Conservation (phyloP, 495 filamentous ascomycete species). For the Hypomontagnella submonticulosa region DNA sequence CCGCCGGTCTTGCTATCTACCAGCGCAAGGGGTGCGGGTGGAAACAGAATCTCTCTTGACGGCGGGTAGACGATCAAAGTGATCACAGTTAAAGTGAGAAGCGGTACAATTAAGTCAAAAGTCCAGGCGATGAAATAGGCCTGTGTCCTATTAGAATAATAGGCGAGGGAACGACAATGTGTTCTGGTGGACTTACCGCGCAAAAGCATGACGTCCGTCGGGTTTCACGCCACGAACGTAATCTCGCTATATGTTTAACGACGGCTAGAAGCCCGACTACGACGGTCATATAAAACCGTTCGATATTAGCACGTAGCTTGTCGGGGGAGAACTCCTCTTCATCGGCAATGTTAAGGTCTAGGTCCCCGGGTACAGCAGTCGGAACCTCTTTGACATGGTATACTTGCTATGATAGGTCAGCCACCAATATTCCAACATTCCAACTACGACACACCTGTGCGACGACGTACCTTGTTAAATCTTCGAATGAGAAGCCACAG, state of each 20-base stretch:
- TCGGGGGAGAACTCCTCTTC: slow-evolving; percentile 89
- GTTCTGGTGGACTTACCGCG: slow-evolving; percentile 61
- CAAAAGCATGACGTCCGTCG: slow-evolving; percentile 75
- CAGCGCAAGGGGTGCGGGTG: slow-evolving; percentile 73
- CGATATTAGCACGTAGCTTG: slow-evolving; percentile 82
- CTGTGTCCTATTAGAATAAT: slow-evolving; percentile 49
- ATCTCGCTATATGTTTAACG: slow-evolving; percentile 76
- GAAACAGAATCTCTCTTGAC: slow-evolving; percentile 74
- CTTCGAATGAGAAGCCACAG: slow-evolving; percentile 82
- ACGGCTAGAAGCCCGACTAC: slow-evolving; percentile 73
- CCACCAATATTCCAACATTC: background rate
- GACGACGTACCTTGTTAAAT: slow-evolving; percentile 77
- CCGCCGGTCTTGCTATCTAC: slow-evolving; percentile 71
- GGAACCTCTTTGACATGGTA: slow-evolving; percentile 82
- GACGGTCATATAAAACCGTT: slow-evolving; percentile 86
- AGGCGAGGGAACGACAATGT: background rate
- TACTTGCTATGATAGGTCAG: slow-evolving; percentile 70
- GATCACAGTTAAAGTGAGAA: slow-evolving; percentile 66
- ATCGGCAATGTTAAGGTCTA: slow-evolving; percentile 85
- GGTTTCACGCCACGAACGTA: slow-evolving; percentile 84
- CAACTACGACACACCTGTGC: background rate
- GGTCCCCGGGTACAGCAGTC: slow-evolving; percentile 58
- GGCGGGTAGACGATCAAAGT: slow-evolving; percentile 74
- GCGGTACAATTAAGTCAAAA: slow-evolving; percentile 77
- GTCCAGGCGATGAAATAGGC: slow-evolving; percentile 81